phyloP scores from a whole-genome alignment of 2,329 filamentous ascomycete species.

The Eurotiales sp. region DNA sequence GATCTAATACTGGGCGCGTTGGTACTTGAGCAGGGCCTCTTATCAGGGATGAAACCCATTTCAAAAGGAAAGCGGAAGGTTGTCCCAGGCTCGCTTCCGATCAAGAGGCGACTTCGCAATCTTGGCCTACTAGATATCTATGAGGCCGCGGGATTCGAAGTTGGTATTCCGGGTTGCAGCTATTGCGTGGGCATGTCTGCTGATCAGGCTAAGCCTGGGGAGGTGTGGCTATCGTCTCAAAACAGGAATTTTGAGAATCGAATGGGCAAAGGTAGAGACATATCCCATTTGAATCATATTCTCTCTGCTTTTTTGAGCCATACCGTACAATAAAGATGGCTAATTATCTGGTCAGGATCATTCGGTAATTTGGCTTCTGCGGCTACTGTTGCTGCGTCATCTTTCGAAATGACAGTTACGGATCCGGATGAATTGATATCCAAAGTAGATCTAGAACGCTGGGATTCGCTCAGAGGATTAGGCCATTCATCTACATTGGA shows the following conservation, averaged over 20 bases:
- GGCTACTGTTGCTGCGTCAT: slow-evolving; percentile 46
- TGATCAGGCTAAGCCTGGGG: slow-evolving; percentile 39
- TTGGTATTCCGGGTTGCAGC: slow-evolving; percentile 43
- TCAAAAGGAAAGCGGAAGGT: slow-evolving; percentile 37
- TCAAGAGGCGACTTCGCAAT: slow-evolving; percentile 33
- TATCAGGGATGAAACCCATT: slow-evolving; percentile 27
- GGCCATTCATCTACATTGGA: not conserved
- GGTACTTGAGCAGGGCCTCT: slow-evolving; percentile 38
- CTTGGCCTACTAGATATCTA: slow-evolving; percentile 38
- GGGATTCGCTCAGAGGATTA: slow-evolving; percentile 8
- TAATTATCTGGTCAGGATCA: slow-evolving; percentile 27
- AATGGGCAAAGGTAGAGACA: slow-evolving; percentile 38
- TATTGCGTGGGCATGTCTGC: slow-evolving; percentile 45
- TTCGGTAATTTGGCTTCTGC: slow-evolving; percentile 46
- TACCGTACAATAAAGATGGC: too few species aligned
- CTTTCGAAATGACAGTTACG: slow-evolving; percentile 43
- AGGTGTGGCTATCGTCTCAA: slow-evolving; percentile 45
- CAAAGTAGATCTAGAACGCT: slow-evolving; percentile 26
- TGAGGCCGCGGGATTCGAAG: slow-evolving; percentile 39
- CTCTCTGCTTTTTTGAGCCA: not conserved
- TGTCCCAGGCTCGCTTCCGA: slow-evolving; percentile 40
- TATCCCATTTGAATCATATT: not conserved
- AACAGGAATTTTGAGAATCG: slow-evolving; percentile 48
- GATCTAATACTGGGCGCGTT: slow-evolving; percentile 43
- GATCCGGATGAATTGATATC: slow-evolving; percentile 33